These are phyloP conservation scores for Laburnicola sp. DNA, from an alignment of 2,329 filamentous ascomycete genomes.

Conservation along the genomic window DNA sequence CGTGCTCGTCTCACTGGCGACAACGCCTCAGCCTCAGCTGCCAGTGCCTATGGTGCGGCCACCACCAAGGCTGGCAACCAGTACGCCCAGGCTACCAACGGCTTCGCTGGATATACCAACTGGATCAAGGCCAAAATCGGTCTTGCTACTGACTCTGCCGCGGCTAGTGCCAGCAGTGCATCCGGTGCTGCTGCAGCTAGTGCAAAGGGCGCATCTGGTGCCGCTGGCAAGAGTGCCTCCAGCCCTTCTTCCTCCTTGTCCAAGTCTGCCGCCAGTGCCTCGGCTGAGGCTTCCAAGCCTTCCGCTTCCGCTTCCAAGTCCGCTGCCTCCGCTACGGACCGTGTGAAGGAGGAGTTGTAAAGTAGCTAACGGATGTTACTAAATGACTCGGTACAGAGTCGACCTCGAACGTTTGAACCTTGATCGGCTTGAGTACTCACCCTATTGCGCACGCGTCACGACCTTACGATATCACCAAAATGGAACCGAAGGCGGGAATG, in stretches of 20 bases:
- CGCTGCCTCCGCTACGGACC: conserved; percentile 33
- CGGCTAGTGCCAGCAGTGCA: conserved; percentile 25
- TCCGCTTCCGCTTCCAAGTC: conserved; percentile 31
- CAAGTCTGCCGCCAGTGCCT: conserved; percentile 24
- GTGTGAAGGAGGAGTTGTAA: conserved; percentile 53
- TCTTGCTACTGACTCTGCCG: conserved; percentile 46
- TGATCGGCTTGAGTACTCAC: background rate
- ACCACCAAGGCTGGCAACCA: conserved; percentile 67
- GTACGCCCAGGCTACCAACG: conserved; percentile 70
- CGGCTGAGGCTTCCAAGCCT: too few species aligned
- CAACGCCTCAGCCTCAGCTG: conserved; percentile 52
- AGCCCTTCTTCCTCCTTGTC: conserved; percentile 38
- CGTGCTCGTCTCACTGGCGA: conserved; percentile 72
- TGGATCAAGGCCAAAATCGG: conserved; percentile 52
- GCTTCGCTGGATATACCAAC: conserved; percentile 45
- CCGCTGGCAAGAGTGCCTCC: conserved; percentile 37
- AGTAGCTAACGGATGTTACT: background rate
- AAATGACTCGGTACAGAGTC: background rate
- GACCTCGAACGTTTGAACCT: background rate
- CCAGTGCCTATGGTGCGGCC: conserved; percentile 50
- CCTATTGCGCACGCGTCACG: conserved; percentile 3
- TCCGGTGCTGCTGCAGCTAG: conserved; percentile 26
- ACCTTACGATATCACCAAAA: conserved; percentile 10
- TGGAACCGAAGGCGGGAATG: background rate
- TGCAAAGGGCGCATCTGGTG: conserved; percentile 40